phyloP scores from a whole-genome alignment of 176 grass and related monocot species.

The Musa schizocarpa region DNA sequence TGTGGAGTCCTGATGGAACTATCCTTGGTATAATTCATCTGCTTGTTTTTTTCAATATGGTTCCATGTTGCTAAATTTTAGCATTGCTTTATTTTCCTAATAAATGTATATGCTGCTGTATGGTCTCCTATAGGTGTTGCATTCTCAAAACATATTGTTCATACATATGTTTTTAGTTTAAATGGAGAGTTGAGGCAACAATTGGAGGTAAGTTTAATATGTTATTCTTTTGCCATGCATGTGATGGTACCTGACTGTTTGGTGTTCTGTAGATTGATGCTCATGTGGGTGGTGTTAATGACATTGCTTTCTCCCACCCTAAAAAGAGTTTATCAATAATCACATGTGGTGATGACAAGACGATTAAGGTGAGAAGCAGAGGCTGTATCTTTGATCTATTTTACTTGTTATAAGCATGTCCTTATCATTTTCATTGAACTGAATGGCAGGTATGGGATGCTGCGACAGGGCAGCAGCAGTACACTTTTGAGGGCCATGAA shows the following conservation, averaged over 20 bases:
- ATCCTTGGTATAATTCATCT: conserved; percentile 53
- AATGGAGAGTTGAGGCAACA: conserved; percentile 87
- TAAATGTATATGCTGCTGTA: conserved; percentile 21
- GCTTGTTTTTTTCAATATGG: not conserved
- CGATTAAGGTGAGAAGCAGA: conserved; percentile 59
- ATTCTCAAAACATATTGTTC: conserved; percentile 99
- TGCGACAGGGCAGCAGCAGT: conserved; percentile 78
- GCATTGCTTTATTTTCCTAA: not conserved
- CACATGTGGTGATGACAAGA: conserved; percentile 97
- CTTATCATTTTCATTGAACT: conserved; percentile 12
- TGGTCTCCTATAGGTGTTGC: conserved; percentile 68
- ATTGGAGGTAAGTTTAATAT: conserved; percentile 66
- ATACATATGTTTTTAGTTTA: conserved; percentile 69
- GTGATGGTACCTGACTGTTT: conserved; percentile 20
- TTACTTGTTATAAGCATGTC: not conserved
- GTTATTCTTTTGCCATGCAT: conserved; percentile 13
- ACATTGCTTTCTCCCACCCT: conserved; percentile 97
- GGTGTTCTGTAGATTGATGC: conserved; percentile 76
- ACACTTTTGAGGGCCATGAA: conserved; percentile 99
- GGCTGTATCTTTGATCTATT: conserved; percentile 7
- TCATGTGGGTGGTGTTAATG: conserved; percentile 94
- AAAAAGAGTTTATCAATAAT: conserved; percentile 95
- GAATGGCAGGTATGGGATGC: conserved; percentile 93
- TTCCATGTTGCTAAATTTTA: not conserved
- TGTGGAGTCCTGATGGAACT: conserved; percentile 94